Evolutionary conservation across 2,329 filamentous ascomycete species (phyloP), one percentile per base, ranked within the genome.

Genomic region (Aspergillus udagawae): DNA sequence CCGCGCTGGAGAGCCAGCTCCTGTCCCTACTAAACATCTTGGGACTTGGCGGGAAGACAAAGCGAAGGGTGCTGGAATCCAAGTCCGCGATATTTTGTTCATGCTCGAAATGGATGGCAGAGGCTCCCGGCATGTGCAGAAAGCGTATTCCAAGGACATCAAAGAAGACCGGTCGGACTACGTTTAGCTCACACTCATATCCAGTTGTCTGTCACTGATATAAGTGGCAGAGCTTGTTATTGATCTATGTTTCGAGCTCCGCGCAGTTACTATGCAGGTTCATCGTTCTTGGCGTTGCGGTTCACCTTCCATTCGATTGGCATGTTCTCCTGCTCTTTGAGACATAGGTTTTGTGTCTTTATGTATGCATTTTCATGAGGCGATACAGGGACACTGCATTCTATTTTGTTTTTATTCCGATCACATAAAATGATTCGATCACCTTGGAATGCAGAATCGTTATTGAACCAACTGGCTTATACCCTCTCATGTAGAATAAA

Each of bases 21-120:
- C 64, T 65, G 76, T 59, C 70, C 77, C 45, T 35, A 82, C 83
- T 25, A 85, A 86, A 53, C 84, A 86, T 53, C 77, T 91, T 41
- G 90, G 90, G n/a, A 81, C 83, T 17, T 90, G 87, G 83, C 83
- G 90, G 58, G 92, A 97, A 73, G 88, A 91, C 66, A 86, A 85
- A 53, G 85, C 88, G 23, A 89, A 88, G 69, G 91, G 91, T 32
- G 83, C 82, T 63, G 87, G 87, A 27, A 90, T 97, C 50, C 92
- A 97, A 76, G 79, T 96, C 53, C 83, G 93, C 54, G 93, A 97
- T 73, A 86, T 92, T 78, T 79, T 96, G 17, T 80, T 85, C 21
- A 89, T 90, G 58, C 80, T 97, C 49, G 92, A 96, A 72, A 80
- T 86, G 52, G 91, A 96, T 70, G 88, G 90, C 1, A 82, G 74